Base-by-base conservation (phyloP, 768 basidiomycete species). In the Boletus patriciae region DNA sequence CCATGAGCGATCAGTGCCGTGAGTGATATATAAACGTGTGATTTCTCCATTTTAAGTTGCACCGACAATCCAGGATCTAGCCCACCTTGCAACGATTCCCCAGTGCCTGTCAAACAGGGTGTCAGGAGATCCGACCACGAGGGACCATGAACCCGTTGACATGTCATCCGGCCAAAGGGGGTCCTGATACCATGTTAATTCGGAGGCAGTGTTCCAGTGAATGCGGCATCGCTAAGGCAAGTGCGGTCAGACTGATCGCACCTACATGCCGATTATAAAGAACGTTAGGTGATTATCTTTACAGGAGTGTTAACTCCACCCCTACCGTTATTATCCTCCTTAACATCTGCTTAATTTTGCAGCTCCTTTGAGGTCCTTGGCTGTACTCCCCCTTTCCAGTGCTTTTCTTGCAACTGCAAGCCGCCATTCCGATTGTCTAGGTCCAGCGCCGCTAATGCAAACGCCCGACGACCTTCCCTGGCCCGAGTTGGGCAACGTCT, bases 401-500 rank as follows among this genome's bases (percentile, higher is more conserved):
- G 37, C 56, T 49, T 36, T 49, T 33, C 52, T 50, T 49, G 45
- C 43, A 23, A 38, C 46, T 46, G 12, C 52, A 50, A 53, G 49
- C 58, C 12, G 23, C 49, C n/a, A 56, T 49, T 23, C 33, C 51
- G 37, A 51, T 52, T 36, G 33, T 57, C 51, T 13, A 63, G 43
- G 50, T 54, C 19, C 34, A 36, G 46, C 46, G 44, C 57, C 43
- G 51, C 42, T 38, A 29, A 81, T 80, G 78, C 72, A 77, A 57
- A 66, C 80, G 61, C 41, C 67, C 12, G 90, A 92, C 77, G 89
- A 92, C 78, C 80, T 91, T 52, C 89, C 89, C 23, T 92, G 89
- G 89, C 89, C 89, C 61, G 89, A 92, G 73, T 79, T 90, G 59
- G 90, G 89, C 60, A 92, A 91, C 66, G 88, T 92, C 62, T 90